phyloP scores from a whole-genome alignment of 805 yeast genomes.

The Diddensiella caesifluorescens region DNA sequence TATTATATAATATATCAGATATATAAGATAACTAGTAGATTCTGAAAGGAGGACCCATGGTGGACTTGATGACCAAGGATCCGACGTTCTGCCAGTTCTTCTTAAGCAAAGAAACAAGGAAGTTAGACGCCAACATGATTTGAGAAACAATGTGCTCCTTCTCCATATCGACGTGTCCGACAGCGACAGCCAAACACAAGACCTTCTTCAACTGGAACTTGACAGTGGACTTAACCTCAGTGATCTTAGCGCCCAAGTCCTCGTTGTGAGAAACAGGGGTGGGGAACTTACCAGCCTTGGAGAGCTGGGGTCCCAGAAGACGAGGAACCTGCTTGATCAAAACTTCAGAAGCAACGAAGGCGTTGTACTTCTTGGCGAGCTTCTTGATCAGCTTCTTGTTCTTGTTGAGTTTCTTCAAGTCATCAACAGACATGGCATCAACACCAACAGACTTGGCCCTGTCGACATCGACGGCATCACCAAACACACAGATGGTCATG shows the following conservation, averaged over 20 bases:
- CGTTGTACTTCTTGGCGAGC: conserved; percentile 99
- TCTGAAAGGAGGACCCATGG: conserved; percentile 99
- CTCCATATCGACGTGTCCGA: conserved; percentile 99
- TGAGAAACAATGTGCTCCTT: conserved; percentile 95
- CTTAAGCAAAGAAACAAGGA: conserved; percentile 98
- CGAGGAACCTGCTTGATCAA: conserved; percentile 99
- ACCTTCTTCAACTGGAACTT: conserved; percentile 99
- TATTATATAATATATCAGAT: too few relatives aligned
- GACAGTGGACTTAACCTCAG: conserved; percentile 98
- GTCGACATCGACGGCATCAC: conserved; percentile 99
- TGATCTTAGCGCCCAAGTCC: conserved; percentile 92
- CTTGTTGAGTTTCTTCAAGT: conserved; percentile 99
- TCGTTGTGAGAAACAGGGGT: conserved; percentile 99
- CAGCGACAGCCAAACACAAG: conserved; percentile 98
- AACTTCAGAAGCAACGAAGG: conserved; percentile 98
- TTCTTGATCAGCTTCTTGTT: conserved; percentile 99
- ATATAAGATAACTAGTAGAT: conserved; percentile 71
- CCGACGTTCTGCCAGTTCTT: conserved; percentile 99
- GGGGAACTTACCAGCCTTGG: conserved; percentile 99
- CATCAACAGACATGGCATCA: conserved; percentile 99
- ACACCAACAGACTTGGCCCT: conserved; percentile 99
- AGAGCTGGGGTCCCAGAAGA: conserved; percentile 99
- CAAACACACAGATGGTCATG: conserved; percentile 99
- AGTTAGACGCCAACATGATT: conserved; percentile 98
- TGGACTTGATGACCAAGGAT: conserved; percentile 95